These are phyloP conservation scores for Globisporangium echinulatum DNA, from an alignment of 352 stramenopile genomes.

Conservation along the genomic window DNA sequence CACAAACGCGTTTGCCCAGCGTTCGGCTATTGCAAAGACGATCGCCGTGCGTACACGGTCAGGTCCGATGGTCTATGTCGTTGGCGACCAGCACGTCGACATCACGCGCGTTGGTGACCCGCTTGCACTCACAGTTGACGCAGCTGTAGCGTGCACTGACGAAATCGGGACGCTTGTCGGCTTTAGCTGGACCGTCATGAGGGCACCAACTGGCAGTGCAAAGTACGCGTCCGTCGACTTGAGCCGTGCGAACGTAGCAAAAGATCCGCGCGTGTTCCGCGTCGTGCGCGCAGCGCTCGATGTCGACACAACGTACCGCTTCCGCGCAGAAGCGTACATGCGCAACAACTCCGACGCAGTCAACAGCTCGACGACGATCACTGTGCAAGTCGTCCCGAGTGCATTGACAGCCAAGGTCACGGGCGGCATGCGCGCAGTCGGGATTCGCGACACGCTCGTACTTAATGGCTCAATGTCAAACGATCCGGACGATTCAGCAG, in stretches of 20 bases:
- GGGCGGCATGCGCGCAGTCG: constrained; percentile 41
- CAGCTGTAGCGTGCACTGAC: constrained; percentile 36
- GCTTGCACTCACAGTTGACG: constrained; percentile 36
- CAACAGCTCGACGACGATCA: constrained; percentile 33
- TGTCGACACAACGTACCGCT: constrained; percentile 42
- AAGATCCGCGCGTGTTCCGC: constrained; percentile 55
- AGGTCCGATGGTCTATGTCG: constrained; percentile 41
- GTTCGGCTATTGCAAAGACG: constrained; percentile 13
- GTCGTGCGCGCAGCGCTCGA: constrained; percentile 29
- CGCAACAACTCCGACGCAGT: constrained; percentile 14
- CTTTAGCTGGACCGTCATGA: constrained; percentile 44
- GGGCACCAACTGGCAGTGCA: not conserved
- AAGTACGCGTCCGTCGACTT: constrained; percentile 21
- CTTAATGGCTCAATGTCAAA: constrained; percentile 38
- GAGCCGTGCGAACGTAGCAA: constrained; percentile 44
- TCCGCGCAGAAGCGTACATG: constrained; percentile 49
- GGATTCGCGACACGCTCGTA: constrained; percentile 38
- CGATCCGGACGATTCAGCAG: constrained; percentile 38
- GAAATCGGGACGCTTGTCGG: constrained; percentile 25
- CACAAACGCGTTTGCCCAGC: constrained; percentile 52
- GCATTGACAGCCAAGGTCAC: constrained; percentile 24
- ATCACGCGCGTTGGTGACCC: constrained; percentile 29
- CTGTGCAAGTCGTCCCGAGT: constrained; percentile 35
- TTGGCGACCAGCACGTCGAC: constrained; percentile 30
- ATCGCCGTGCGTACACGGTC: constrained; percentile 33